Conservation (phyloP, 495 filamentous ascomycete genomes). For the Hypoxylon trugodes region DNA sequence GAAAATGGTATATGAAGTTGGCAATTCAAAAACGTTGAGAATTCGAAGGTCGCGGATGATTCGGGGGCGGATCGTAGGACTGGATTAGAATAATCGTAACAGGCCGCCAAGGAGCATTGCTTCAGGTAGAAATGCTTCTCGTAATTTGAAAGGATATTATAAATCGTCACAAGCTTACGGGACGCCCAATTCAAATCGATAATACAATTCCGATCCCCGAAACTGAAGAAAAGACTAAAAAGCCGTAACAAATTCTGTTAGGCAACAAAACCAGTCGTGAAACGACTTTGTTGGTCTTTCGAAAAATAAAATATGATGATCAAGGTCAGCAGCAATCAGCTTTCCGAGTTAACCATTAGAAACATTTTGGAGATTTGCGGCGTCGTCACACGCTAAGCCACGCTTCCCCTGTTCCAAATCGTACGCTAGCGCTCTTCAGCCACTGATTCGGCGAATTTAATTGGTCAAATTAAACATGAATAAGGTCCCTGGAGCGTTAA, state of each 20-base stretch:
- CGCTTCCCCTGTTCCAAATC: constrained; percentile 4
- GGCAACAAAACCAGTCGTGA: constrained; percentile 10
- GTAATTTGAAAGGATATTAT: background rate
- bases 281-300: constrained; percentile 6
- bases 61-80: background rate
- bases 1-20: background rate
- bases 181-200: constrained; percentile 6
- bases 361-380: constrained; percentile 12
- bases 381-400: constrained; percentile 28
- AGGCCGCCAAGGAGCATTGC: constrained; percentile 22
- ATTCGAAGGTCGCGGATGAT: background rate
- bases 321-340: constrained; percentile 15
- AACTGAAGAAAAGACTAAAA: background rate
- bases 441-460: background rate
- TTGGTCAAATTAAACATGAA: background rate
- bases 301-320: constrained; percentile 1
- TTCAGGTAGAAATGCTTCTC: background rate
- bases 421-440: background rate
- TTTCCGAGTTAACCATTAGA: background rate
- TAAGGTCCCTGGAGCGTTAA: background rate
- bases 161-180: background rate
- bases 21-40: background rate
- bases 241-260: constrained; percentile 2
- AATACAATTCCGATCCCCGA: background rate
- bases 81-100: background rate